Percentiles rank a stretch among this genome's conserved stretches.
These are phyloP conservation scores for Mycena metata DNA, from an alignment of 768 basidiomycete genomes.

Conservation along the genomic window DNA sequence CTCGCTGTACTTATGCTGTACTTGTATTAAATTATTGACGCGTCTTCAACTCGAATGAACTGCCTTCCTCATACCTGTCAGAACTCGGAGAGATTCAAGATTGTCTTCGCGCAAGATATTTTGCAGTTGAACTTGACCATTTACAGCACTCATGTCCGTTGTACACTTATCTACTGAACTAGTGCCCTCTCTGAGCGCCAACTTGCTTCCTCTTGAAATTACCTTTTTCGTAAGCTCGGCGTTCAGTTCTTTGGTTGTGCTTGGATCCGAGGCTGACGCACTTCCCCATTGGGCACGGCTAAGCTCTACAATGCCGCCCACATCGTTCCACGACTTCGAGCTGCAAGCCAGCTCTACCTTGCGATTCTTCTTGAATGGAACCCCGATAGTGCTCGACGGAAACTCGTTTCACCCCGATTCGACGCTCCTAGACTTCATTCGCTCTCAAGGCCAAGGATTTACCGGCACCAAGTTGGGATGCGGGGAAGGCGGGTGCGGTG, in stretches of 20 bases:
- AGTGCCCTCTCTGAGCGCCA: no score
- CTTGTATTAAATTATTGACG: background rate
- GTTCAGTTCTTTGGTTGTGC: background rate
- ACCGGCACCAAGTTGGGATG: constrained; percentile 40
- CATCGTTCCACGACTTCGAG: constrained; percentile 33
- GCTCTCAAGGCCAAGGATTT: constrained; percentile 39
- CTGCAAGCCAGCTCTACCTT: constrained; percentile 27
- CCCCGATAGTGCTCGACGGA: constrained; percentile 35
- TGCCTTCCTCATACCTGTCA: no score
- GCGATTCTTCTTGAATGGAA: constrained; percentile 39
- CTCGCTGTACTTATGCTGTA: constrained; percentile 4
- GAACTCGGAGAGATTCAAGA: no score
- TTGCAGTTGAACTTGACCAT: no score
- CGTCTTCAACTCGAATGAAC: background rate
- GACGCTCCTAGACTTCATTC: constrained; percentile 37
- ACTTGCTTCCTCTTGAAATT: background rate
- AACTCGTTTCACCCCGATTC: constrained; percentile 39
- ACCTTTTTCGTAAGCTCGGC: background rate
- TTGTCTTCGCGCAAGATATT: no score
- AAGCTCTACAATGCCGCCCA: constrained; percentile 8
- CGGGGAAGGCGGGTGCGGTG: constrained; percentile 40
- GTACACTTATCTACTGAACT: no score
- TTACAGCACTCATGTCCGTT: no score
- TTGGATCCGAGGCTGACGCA: background rate
- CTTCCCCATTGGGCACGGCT: background rate